These are phyloP conservation scores for Xylariaceae sp. DNA, from an alignment of 2,329 filamentous ascomycete species.

Conservation along the genomic window DNA sequence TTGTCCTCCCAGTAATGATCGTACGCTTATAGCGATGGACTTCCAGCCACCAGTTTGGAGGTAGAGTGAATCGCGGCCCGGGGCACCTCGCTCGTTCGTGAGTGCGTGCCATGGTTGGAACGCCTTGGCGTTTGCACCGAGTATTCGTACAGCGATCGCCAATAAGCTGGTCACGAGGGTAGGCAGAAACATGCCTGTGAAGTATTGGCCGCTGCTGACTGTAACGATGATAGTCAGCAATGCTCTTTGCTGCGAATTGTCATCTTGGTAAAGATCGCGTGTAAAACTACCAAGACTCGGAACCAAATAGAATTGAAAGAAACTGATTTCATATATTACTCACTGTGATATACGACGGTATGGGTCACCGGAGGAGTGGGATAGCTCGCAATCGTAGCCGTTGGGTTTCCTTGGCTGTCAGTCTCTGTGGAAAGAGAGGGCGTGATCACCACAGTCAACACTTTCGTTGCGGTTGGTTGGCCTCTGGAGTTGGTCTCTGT, in stretches of 20 bases:
- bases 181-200: slow-evolving; percentile 34
- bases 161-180: slow-evolving; percentile 33
- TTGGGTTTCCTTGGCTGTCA: slow-evolving; percentile 30
- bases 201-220: slow-evolving; percentile 32
- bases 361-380: background rate
- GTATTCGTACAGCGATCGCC: slow-evolving; percentile 32
- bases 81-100: slow-evolving; percentile 39
- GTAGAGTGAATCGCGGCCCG: slow-evolving; percentile 43
- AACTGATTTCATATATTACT: no score
- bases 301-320: no score
- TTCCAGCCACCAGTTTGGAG: slow-evolving; percentile 35
- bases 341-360: slow-evolving; percentile 13
- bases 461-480: slow-evolving; percentile 29
- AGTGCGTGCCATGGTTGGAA: slow-evolving; percentile 49
- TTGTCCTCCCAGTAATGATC: slow-evolving; percentile 35
- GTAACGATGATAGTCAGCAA: no score
- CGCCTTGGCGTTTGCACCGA: slow-evolving; percentile 36
- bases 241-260: no score
- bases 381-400: slow-evolving; percentile 30
- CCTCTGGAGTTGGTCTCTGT: slow-evolving; percentile 26
- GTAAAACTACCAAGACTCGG: no score
- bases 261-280: no score
- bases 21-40: slow-evolving; percentile 33
- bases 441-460: slow-evolving; percentile 25
- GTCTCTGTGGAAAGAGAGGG: slow-evolving; percentile 27